phyloP scores from a whole-genome alignment of 176 grass and related monocot genomes.

The Avena eriantha region DNA sequence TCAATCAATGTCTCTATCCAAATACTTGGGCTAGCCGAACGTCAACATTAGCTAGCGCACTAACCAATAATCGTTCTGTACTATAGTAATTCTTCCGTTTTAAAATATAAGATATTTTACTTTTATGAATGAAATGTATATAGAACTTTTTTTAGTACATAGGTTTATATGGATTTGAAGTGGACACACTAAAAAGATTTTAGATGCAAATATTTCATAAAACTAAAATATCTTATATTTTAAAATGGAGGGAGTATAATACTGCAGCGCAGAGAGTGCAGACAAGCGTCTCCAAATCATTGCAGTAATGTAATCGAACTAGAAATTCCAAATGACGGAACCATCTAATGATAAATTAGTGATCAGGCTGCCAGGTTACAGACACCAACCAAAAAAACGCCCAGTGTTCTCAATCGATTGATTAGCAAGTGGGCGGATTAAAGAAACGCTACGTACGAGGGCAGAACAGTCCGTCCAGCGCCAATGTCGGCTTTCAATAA shows the following conservation, averaged over 20 bases:
- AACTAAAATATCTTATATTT: too few relatives aligned
- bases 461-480: background rate
- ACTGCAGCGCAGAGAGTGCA: constrained; percentile 6
- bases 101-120: too few relatives aligned
- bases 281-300: constrained; percentile 49
- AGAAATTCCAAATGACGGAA: constrained; percentile 18
- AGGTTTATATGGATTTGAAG: too few relatives aligned
- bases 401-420: too few relatives aligned
- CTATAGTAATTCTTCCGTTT: background rate
- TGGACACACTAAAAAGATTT: too few relatives aligned
- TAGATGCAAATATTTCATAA: too few relatives aligned
- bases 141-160: too few relatives aligned
- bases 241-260: background rate
- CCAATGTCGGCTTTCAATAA: constrained; percentile 25
- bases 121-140: too few relatives aligned
- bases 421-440: too few relatives aligned
- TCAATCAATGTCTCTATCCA: constrained; percentile 15
- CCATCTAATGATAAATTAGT: constrained; percentile 26
- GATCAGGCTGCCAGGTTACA: background rate
- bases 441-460: too few relatives aligned
- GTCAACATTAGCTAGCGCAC: constrained; percentile 48
- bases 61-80: constrained; percentile 11
- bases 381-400: too few relatives aligned
- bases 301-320: constrained; percentile 4
- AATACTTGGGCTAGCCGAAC: background rate